Evolutionary conservation across 345 rosid species (phyloP).

Genomic region (Aethionema arabicum): DNA sequence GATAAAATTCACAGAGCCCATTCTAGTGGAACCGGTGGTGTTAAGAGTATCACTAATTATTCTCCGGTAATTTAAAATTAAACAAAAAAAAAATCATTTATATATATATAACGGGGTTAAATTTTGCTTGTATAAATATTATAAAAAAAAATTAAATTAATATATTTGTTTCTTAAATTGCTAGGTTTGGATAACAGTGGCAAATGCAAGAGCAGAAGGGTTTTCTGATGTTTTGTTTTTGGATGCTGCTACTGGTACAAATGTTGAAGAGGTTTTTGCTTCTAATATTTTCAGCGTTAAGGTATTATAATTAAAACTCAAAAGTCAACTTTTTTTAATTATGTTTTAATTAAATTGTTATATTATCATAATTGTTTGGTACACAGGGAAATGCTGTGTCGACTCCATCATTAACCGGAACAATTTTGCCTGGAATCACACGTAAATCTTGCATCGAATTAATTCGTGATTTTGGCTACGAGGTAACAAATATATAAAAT

Average conservation of each 20-base stretch:
- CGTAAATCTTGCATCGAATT: constrained; percentile 80
- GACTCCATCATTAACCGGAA: constrained; percentile 77
- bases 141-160: too few relatives aligned
- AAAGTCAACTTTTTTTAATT: background rate
- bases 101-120: background rate
- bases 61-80: constrained; percentile 43
- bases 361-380: constrained; percentile 8
- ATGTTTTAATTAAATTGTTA: background rate
- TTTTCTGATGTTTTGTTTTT: constrained; percentile 63
- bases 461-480: constrained; percentile 63
- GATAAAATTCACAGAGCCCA: constrained; percentile 51
- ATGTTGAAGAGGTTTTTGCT: constrained; percentile 66
- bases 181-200: constrained; percentile 48
- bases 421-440: constrained; percentile 85
- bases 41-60: constrained; percentile 59
- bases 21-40: constrained; percentile 68
- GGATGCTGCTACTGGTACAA: constrained; percentile 52
- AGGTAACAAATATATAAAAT: constrained; percentile 41
- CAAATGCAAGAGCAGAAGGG: constrained; percentile 59
- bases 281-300: constrained; percentile 58
- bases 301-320: constrained; percentile 35
- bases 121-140: background rate
- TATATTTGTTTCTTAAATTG: background rate
- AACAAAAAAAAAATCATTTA: background rate
- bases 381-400: constrained; percentile 63